Percentiles rank a stretch among this genome's conserved stretches.
Conservation (phyloP, 2,329 filamentous ascomycete genomes). For the Hypoxylon sp. region DNA sequence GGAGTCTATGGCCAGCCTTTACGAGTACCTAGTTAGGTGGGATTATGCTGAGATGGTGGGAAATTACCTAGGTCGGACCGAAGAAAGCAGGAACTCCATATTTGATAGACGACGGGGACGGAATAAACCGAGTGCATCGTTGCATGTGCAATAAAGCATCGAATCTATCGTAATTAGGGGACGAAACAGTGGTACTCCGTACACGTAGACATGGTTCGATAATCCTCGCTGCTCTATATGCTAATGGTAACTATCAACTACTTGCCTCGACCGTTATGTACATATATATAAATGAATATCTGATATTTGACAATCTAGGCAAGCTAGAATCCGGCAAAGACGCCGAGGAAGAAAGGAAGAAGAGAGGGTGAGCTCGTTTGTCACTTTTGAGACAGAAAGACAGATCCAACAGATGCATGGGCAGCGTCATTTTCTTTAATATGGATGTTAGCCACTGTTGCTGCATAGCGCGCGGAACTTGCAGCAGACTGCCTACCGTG, state of each 20-base stretch:
- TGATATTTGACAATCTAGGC: slow-evolving; percentile 11
- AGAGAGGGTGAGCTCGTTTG: not conserved
- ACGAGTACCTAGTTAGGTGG: slow-evolving; percentile 28
- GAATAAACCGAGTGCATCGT: slow-evolving; percentile 38
- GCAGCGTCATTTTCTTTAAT: slow-evolving; percentile 32
- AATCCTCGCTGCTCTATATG: slow-evolving; percentile 28
- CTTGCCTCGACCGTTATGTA: slow-evolving; percentile 9
- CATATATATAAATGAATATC: slow-evolving; percentile 4
- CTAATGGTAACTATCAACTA: slow-evolving; percentile 10
- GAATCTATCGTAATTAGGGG: slow-evolving; percentile 22
- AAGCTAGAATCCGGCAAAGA: not conserved
- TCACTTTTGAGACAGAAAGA: slow-evolving; percentile 15
- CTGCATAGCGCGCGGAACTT: slow-evolving; percentile 27
- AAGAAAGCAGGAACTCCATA: slow-evolving; percentile 34
- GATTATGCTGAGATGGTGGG: slow-evolving; percentile 31
- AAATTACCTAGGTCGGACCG: slow-evolving; percentile 40
- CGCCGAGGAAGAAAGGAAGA: not conserved
- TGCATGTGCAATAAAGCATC: slow-evolving; percentile 20
- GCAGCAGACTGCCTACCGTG: slow-evolving; percentile 19
- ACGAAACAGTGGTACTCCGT: slow-evolving; percentile 12
- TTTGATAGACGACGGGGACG: slow-evolving; percentile 27
- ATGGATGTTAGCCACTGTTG: slow-evolving; percentile 23
- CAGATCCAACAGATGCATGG: slow-evolving; percentile 16
- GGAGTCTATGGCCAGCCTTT: slow-evolving; percentile 33
- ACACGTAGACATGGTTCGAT: slow-evolving; percentile 36